Conservation (phyloP, 169 alveolate species). For the Theileria sp. region DNA sequence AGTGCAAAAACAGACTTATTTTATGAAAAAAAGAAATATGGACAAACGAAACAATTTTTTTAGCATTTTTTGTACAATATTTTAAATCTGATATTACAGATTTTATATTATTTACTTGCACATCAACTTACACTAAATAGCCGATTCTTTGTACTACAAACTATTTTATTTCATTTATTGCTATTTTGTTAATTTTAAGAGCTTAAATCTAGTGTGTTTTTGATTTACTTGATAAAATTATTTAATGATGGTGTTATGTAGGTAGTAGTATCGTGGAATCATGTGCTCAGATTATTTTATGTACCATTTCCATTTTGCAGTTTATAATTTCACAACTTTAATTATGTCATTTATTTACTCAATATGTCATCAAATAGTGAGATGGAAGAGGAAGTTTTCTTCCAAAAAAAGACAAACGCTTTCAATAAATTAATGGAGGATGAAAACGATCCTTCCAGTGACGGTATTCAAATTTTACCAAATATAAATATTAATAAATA, state of each 20-base stretch:
- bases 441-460: slow-evolving; percentile 12
- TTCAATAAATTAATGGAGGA: background rate
- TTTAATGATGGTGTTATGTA: background rate
- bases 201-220: background rate
- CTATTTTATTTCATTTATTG: background rate
- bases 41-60: slow-evolving; percentile 64
- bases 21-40: slow-evolving; percentile 94
- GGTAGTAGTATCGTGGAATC: background rate
- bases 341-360: background rate
- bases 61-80: slow-evolving; percentile 17
- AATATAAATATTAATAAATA: background rate
- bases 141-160: background rate
- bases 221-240: background rate
- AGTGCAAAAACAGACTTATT: slow-evolving; percentile 96
- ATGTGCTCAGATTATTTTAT: background rate
- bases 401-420: slow-evolving; percentile 1
- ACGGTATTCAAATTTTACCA: background rate
- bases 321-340: background rate
- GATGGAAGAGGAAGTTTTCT: background rate
- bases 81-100: slow-evolving; percentile 24
- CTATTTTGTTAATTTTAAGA: background rate
- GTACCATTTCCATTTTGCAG: background rate
- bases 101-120: background rate
- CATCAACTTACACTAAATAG: background rate
- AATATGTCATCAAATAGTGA: background rate